phyloP scores from a whole-genome alignment of 169 alveolate genomes.

The Eimeria sp. region DNA sequence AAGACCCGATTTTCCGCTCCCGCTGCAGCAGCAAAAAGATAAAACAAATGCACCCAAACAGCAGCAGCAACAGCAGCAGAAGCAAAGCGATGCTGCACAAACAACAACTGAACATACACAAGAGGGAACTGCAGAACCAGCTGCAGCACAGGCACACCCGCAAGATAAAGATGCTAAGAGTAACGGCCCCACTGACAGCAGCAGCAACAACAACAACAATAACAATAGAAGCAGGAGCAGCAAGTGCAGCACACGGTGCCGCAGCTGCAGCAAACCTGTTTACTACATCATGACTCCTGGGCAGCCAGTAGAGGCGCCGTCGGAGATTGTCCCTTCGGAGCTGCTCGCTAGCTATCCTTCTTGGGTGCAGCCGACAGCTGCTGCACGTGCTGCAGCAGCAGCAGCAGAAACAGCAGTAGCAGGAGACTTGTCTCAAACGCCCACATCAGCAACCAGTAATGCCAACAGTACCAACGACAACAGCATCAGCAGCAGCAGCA shows the following conservation, averaged over 20 bases:
- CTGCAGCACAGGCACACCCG: not conserved
- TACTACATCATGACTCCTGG: conserved; percentile 39
- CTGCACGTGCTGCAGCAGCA: conserved; percentile 45
- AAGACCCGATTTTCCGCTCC: not conserved
- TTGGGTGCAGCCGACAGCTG: conserved; percentile 8
- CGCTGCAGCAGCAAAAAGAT: conserved; percentile 29
- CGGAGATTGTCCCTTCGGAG: not conserved
- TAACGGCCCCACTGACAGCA: not conserved
- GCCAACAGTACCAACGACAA: too few relatives aligned
- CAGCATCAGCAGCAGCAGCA: too few relatives aligned
- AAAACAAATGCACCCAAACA: not conserved
- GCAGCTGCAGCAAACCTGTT: conserved; percentile 43
- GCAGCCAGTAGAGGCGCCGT: conserved; percentile 19
- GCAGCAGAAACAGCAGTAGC: conserved; percentile 41
- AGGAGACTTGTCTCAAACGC: too few relatives aligned
- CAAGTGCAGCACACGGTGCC: conserved; percentile 4
- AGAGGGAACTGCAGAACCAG: not conserved
- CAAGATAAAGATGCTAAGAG: not conserved
- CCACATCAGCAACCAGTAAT: too few relatives aligned
- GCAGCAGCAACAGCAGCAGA: conserved; percentile 44
- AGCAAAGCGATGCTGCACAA: not conserved
- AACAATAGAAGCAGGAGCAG: conserved; percentile 4
- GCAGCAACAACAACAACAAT: not conserved
- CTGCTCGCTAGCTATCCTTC: conserved; percentile 19
- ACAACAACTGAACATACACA: not conserved